Evolutionary conservation across 306 rosid species (phyloP).

Genomic region (Fragaria iinumae): DNA sequence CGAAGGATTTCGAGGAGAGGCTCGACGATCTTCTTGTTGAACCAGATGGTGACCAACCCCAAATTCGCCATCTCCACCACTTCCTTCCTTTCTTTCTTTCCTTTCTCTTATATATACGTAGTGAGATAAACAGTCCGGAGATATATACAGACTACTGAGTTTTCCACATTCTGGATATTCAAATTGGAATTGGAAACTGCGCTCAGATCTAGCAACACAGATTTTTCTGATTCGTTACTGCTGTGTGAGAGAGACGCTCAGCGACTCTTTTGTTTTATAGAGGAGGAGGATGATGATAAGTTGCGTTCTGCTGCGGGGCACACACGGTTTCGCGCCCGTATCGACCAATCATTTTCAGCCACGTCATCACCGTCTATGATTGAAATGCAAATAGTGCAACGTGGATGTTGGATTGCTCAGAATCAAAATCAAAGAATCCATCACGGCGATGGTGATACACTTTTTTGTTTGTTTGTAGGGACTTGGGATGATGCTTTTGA

Average conservation of each 20-base stretch:
- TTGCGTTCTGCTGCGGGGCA: not conserved
- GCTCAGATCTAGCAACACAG: not conserved
- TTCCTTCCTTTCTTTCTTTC: not conserved
- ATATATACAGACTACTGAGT: not conserved
- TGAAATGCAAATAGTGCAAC: not conserved
- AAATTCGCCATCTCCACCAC: constrained; percentile 4
- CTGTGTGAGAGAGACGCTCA: not conserved
- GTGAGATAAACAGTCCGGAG: too few relatives aligned
- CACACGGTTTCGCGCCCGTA: not conserved
- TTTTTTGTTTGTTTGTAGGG: not conserved
- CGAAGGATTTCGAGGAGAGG: constrained; percentile 69
- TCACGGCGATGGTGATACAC: not conserved
- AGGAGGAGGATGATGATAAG: not conserved
- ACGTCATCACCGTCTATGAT: not conserved
- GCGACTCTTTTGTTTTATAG: not conserved
- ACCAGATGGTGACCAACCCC: constrained; percentile 40
- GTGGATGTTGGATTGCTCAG: constrained; percentile 3
- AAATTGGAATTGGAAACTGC: not conserved
- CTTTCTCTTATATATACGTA: not conserved
- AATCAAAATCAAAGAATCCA: not conserved
- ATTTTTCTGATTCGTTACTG: not conserved
- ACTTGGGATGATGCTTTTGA: too few relatives aligned
- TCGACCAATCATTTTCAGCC: not conserved
- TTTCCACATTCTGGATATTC: not conserved
- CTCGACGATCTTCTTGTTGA: constrained; percentile 57